Percentiles rank a stretch among this genome's conserved stretches.
Conservation (phyloP, 2,329 filamentous ascomycete species). For the Beauveria bassiana region DNA sequence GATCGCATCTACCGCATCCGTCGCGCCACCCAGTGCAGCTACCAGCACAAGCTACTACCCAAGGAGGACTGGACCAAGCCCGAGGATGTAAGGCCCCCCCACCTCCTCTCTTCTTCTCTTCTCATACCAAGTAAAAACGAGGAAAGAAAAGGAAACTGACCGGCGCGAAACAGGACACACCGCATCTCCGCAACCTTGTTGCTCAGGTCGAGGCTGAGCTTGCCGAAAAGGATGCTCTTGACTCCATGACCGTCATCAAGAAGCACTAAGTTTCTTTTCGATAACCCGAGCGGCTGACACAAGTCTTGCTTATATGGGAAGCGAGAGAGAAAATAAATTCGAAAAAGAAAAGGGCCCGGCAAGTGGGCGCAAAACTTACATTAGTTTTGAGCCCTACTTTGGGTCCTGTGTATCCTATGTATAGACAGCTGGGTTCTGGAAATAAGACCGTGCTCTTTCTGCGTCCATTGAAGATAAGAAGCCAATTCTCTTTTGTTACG, state of each 20-base stretch:
- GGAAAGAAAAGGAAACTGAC: not conserved
- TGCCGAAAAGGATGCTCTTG: conserved; percentile 45
- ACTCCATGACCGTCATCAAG: conserved; percentile 43
- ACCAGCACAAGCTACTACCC: conserved; percentile 57
- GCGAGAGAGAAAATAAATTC: not conserved
- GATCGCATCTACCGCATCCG: conserved; percentile 97
- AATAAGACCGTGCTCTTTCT: not conserved
- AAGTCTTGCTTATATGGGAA: not conserved
- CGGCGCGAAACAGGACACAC: conserved; percentile 33
- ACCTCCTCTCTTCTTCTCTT: not conserved
- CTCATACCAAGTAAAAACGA: not conserved
- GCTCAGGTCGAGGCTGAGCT: conserved; percentile 41
- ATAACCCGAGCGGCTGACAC: not conserved
- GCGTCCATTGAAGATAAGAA: not conserved
- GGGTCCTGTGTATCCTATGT: conserved; percentile 27
- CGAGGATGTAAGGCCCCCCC: conserved; percentile 34
- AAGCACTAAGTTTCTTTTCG: conserved; percentile 31
- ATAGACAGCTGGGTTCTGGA: conserved; percentile 22
- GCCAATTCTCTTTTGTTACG: not conserved
- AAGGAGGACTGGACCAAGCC: conserved; percentile 53
- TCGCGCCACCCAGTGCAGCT: conserved; percentile 75
- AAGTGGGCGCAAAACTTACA: not conserved
- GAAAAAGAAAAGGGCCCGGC: not conserved
- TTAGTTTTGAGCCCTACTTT: not conserved
- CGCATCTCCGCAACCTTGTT: conserved; percentile 48